Base-by-base conservation (phyloP, 225 moss, liverwort and hornwort genomes). In the Takakia lepidozioides region DNA sequence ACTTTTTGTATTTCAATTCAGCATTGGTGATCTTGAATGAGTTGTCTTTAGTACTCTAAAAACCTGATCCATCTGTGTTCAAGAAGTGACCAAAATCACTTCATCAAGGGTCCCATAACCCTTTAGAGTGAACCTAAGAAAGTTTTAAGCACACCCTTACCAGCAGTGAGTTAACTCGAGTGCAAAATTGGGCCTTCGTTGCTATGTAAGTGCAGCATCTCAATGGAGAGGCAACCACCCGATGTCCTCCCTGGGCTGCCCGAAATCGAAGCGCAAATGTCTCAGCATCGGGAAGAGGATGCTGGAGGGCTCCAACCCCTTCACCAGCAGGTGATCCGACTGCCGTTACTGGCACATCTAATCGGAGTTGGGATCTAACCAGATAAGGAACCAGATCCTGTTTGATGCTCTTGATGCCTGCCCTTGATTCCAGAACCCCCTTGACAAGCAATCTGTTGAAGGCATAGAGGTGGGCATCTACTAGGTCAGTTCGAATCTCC, bases 401-500 rank as follows among this genome's bases (percentile, higher is more conserved):
- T 73, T 95, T 95, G 46, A 95, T 84, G 66, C 77, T 86, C 68
- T 87, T 95, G 7, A 90, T 90, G 43, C 79, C 84, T 24, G 87
- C 86, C 44, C 84, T 84, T 11, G 80, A 72, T 55, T 87, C 86
- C 62, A 95, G 63, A 27, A 90, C 90, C 58, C 82, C 95, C 67
- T 80, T 84, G 54, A 95, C 86, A 35, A 82, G 41, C 20, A 70
- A 43, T 50, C 90, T 74, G 57, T 95, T 87, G 69, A 95, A 95
- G 28, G 90, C 95, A 26, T 95, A 95, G 16, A 95, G 64, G 63
- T 95, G 95, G 30, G 90, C 90, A 54, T 95, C 95, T 54, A 95
- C 82, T 34, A 89, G 73, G 48, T 90, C 95, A 28, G 86, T 87
- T 47, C 84, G 89, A 39, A 95, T 78, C 45, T 87, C 86, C 95